Evolutionary conservation across 768 basidiomycete genomes (phyloP).

Genomic region (Calocybe cyanea): DNA sequence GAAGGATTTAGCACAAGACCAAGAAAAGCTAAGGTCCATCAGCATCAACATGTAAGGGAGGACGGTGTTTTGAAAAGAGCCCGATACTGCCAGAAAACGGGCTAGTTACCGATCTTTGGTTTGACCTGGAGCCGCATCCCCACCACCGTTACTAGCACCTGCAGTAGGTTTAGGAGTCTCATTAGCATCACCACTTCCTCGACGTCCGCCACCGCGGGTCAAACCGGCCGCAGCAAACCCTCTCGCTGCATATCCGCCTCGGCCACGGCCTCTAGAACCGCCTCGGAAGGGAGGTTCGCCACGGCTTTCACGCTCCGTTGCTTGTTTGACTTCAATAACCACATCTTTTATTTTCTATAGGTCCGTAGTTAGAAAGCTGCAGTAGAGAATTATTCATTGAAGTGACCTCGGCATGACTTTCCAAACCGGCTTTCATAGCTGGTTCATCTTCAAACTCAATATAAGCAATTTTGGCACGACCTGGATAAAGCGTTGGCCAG

Average conservation of each 20-base stretch:
- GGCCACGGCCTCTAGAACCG: conserved; percentile 48
- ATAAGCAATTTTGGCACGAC: conserved; percentile 67
- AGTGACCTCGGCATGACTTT: conserved; percentile 65
- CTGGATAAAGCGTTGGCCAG: conserved; percentile 45
- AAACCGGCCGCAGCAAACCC: conserved; percentile 71
- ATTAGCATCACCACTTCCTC: conserved; percentile 4
- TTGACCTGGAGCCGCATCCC: conserved; percentile 6
- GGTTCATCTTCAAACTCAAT: conserved; percentile 91
- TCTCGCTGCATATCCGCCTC: conserved; percentile 60
- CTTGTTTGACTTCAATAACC: conserved; percentile 65
- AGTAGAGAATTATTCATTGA: too few species aligned
- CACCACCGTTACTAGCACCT: conserved; percentile 5
- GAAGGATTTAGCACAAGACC: background rate
- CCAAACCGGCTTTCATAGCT: conserved; percentile 75
- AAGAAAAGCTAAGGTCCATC: background rate
- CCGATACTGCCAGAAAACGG: background rate
- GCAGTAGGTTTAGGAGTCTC: background rate
- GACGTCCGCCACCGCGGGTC: conserved; percentile 28
- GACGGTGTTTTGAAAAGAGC: background rate
- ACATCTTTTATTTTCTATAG: conserved; percentile 67
- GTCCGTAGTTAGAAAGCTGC: conserved; percentile 1
- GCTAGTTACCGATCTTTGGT: background rate
- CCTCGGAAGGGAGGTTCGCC: conserved; percentile 31
- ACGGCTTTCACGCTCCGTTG: conserved; percentile 53
- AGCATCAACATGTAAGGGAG: background rate